Conservation (phyloP, 192 early-diverging fungal species). For the Cetraspora pellucida region DNA sequence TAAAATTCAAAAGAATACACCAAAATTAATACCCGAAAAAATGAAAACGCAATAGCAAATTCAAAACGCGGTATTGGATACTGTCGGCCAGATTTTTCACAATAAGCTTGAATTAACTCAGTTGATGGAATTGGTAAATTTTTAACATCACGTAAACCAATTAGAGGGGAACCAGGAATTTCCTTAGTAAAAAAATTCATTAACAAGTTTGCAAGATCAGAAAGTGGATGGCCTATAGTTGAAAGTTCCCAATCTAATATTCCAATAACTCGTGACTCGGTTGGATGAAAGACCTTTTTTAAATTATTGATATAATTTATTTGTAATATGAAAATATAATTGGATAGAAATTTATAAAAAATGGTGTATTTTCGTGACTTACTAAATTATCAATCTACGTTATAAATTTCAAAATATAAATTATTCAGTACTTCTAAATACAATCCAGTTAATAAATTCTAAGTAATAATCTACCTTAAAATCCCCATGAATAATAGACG, state of each 20-base stretch:
- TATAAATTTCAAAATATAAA: slow-evolving; percentile 12
- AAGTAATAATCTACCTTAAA: slow-evolving; percentile 64
- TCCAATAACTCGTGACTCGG: slow-evolving; percentile 73
- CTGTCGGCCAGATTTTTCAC: slow-evolving; percentile 53
- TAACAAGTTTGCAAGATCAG: slow-evolving; percentile 87
- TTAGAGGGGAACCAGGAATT: slow-evolving; percentile 7
- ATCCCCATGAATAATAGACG: slow-evolving; percentile 90
- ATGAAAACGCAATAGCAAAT: slow-evolving; percentile 84
- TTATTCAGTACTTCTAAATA: not conserved
- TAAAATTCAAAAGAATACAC: slow-evolving; percentile 13
- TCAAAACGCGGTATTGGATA: slow-evolving; percentile 81
- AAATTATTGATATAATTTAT: slow-evolving; percentile 32
- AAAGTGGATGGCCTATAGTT: slow-evolving; percentile 88
- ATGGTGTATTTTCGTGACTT: not conserved
- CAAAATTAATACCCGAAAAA: slow-evolving; percentile 70
- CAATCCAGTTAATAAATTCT: not conserved
- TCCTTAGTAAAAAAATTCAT: slow-evolving; percentile 67
- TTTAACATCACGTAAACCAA: slow-evolving; percentile 49
- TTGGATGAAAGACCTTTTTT: slow-evolving; percentile 73
- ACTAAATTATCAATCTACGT: slow-evolving; percentile 67
- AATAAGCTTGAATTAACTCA: slow-evolving; percentile 75
- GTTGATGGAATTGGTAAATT: slow-evolving; percentile 64
- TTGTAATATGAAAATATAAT: not conserved
- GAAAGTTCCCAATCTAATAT: slow-evolving; percentile 93
- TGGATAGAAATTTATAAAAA: not conserved